Percentiles rank a stretch among this genome's conserved stretches.
Conservation (phyloP, 495 filamentous ascomycete genomes). For the Endocarpon pusillum region DNA sequence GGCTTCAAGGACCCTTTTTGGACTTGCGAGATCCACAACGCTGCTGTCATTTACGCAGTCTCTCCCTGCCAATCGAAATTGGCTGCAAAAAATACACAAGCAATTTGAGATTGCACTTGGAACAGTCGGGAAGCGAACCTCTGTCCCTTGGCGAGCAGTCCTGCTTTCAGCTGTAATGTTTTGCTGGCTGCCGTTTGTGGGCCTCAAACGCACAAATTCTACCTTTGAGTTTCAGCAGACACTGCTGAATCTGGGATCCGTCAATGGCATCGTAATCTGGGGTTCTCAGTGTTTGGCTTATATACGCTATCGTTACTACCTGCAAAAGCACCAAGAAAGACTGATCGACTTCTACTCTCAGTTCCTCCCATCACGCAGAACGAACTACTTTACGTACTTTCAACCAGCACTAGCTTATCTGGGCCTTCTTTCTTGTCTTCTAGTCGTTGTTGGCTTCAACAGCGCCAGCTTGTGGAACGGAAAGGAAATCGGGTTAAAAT, state of each 20-base stretch:
- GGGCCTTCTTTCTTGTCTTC: conserved; percentile 3
- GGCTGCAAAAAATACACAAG: conserved; percentile 20
- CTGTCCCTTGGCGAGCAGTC: conserved; percentile 21
- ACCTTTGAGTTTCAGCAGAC: conserved; percentile 18
- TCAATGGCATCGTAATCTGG: conserved; percentile 27
- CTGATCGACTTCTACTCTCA: conserved; percentile 5
- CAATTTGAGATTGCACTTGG: no score
- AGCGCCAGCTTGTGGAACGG: conserved; percentile 7
- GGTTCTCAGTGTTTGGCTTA: conserved; percentile 26
- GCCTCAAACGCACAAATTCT: conserved; percentile 9
- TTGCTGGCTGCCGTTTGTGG: conserved; percentile 29
- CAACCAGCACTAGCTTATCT: conserved; percentile 6
- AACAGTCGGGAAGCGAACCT: conserved; percentile 1
- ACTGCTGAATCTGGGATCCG: conserved; percentile 20
- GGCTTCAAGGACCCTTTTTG: conserved; percentile 28
- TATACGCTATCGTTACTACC: conserved; percentile 22
- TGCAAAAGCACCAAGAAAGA: conserved; percentile 8
- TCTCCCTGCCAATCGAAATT: conserved; percentile 10
- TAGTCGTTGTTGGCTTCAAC: conserved; percentile 7
- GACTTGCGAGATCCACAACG: conserved; percentile 20
- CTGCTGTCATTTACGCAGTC: conserved; percentile 4
- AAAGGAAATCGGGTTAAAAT: not conserved
- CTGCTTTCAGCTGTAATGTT: conserved; percentile 21
- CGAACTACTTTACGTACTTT: conserved; percentile 5
- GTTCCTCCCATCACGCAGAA: not conserved